Evolutionary conservation across 83 land plant species (phyloP).

Genomic region (Diphasiastrum complanatum): DNA sequence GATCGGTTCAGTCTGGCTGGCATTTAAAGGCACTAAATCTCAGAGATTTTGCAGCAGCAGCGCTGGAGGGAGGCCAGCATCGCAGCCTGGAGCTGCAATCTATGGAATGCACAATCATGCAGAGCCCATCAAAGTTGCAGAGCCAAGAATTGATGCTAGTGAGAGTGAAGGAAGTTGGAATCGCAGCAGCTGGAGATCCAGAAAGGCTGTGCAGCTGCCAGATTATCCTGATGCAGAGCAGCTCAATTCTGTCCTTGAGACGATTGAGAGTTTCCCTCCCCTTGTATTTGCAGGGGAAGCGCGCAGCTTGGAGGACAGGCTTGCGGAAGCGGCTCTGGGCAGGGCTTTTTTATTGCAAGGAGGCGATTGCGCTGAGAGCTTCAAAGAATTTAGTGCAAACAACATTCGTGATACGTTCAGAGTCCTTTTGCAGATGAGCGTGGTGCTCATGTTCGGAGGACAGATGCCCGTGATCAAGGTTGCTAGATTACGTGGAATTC

Average conservation of each 20-base stretch:
- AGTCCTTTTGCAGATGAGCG: slow-evolving; percentile 46
- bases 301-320: slow-evolving; percentile 41
- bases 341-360: slow-evolving; percentile 47
- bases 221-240: slow-evolving; percentile 46
- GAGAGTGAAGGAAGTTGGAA: no score
- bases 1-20: no score
- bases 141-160: no score
- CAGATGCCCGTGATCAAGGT: slow-evolving; percentile 55
- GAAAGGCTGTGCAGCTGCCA: slow-evolving; percentile 58
- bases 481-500: slow-evolving; percentile 6
- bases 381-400: slow-evolving; percentile 52
- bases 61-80: no score
- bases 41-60: no score
- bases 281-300: slow-evolving; percentile 73
- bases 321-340: slow-evolving; percentile 44
- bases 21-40: no score
- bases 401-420: slow-evolving; percentile 50
- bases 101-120: no score
- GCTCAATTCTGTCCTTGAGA: slow-evolving; percentile 38
- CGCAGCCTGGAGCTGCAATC: no score
- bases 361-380: slow-evolving; percentile 56
- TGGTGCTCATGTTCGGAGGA: slow-evolving; percentile 48
- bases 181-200: slow-evolving; percentile 55
- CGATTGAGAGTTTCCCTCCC: slow-evolving; percentile 52
- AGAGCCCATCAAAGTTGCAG: no score